Evolutionary conservation across 306 rosid genomes (phyloP), one percentile per base, ranked within the genome.

Genomic region (Vachellia pachyceras): DNA sequence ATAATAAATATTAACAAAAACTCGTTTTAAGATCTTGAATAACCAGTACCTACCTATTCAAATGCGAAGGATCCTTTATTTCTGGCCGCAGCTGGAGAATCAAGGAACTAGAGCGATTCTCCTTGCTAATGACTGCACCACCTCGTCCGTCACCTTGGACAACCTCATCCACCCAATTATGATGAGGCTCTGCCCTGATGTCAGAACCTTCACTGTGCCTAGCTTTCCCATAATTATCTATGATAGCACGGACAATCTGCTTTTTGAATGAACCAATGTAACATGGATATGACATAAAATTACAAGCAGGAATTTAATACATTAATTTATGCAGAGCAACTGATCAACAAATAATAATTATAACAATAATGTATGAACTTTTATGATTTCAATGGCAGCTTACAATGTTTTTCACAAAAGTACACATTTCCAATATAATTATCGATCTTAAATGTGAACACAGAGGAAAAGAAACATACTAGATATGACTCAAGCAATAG

Each of bases 81-180:
- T 88, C 97, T 17, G 97, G 98, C n/a, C 86, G 88, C 12, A 93
- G 90, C 75, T 85, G 90, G 81, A 84, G 80, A 79, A 80, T 71
- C 90, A 83, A 74, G 83, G 85, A 73, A 75, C 82, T 80, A 60
- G 92, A 82, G 78, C 81, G 88, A 81, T 80, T 69, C 73, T 88
- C 90, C 75, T 79, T 77, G 75, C 92, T 84, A 42, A 74, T 78
- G 58, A 83, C 79, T 40, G 84, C 79, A 89, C 89, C 91, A 80
- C 89, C 79, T 79, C 92, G 85, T 46, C 94, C 88, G 82, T 93
- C 98, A 76, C 86, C 83, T n/a, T 98, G 85, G 57, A 92, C 87
- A 52, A 96, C 97, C 89, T 96, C 99, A 72, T 96, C 88, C 50
- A 96, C 94, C 99, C 99, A 96, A 88, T 93, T 96, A 84, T 92